Conservation (phyloP, 1,139 yeast species). For the Debaryomyces coudertii region DNA sequence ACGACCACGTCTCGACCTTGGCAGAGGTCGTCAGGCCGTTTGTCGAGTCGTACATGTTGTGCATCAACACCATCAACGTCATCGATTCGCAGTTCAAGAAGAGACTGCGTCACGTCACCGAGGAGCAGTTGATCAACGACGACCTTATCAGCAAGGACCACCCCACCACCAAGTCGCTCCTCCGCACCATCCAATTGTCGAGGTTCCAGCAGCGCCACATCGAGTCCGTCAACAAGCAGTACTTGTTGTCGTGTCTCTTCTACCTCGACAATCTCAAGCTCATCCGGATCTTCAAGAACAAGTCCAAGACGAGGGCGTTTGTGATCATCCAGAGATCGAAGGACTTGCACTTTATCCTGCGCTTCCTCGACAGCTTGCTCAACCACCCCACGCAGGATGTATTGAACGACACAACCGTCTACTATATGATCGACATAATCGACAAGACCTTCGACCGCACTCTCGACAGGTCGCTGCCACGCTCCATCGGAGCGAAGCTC, state of each 20-base stretch:
- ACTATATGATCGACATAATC: constrained; percentile 43
- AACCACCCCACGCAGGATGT: constrained; percentile 13
- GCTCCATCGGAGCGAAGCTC: constrained; percentile 3
- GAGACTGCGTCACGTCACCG: constrained; percentile 17
- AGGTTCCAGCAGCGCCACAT: constrained; percentile 22
- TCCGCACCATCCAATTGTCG: constrained; percentile 33
- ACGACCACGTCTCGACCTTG: constrained; percentile 27
- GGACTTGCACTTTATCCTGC: constrained; percentile 34
- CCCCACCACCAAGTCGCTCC: constrained; percentile 45
- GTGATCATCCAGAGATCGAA: constrained; percentile 35
- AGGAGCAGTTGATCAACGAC: constrained; percentile 26
- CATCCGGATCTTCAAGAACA: constrained; percentile 44
- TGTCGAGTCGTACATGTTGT: constrained; percentile 40
- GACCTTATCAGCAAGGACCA: constrained; percentile 28
- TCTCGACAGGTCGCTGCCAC: neutral
- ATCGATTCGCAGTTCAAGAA: constrained; percentile 16
- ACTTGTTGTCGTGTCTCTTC: constrained; percentile 45
- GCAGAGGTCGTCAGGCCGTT: constrained; percentile 43
- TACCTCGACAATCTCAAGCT: constrained; percentile 42
- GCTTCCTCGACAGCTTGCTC: constrained; percentile 32
- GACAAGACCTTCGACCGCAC: constrained; percentile 35
- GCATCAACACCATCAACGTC: constrained; percentile 30
- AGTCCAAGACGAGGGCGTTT: constrained; percentile 46
- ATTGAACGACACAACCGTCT: constrained; percentile 27
- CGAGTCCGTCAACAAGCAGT: constrained; percentile 49